Conservation (phyloP, 306 rosid species). For the Vigna reflexopilosa region DNA sequence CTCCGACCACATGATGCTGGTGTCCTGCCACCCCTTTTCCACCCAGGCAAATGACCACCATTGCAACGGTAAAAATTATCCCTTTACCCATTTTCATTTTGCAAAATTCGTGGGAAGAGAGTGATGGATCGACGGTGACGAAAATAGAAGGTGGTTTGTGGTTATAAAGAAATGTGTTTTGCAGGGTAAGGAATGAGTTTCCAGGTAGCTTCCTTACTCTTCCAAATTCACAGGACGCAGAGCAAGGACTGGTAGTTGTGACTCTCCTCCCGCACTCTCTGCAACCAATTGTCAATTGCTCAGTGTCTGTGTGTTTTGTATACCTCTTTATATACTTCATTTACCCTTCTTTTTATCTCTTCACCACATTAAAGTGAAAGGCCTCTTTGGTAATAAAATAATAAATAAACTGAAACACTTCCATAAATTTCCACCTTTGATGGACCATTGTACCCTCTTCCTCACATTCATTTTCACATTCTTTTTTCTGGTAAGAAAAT, state of each 20-base stretch:
- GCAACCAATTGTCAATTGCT: constrained; percentile 19
- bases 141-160: not conserved
- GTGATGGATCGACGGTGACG: not conserved
- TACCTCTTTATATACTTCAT: not conserved
- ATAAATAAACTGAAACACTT: not conserved
- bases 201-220: constrained; percentile 48
- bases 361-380: not conserved
- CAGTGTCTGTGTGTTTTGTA: not conserved
- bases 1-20: constrained; percentile 83
- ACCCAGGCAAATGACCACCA: constrained; percentile 34
- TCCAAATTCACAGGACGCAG: constrained; percentile 14
- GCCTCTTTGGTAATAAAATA: no score
- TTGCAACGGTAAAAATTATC: not conserved
- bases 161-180: not conserved
- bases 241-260: constrained; percentile 17
- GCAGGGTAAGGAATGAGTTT: not conserved
- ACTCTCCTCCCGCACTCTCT: not conserved
- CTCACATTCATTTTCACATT: not conserved
- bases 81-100: constrained; percentile 45
- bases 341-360: not conserved
- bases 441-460: not conserved
- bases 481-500: not conserved
- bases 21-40: constrained; percentile 52
- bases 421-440: not conserved
- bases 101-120: not conserved